Conservation (phyloP, 768 basidiomycete species). For the Leccinum incarnatum region DNA sequence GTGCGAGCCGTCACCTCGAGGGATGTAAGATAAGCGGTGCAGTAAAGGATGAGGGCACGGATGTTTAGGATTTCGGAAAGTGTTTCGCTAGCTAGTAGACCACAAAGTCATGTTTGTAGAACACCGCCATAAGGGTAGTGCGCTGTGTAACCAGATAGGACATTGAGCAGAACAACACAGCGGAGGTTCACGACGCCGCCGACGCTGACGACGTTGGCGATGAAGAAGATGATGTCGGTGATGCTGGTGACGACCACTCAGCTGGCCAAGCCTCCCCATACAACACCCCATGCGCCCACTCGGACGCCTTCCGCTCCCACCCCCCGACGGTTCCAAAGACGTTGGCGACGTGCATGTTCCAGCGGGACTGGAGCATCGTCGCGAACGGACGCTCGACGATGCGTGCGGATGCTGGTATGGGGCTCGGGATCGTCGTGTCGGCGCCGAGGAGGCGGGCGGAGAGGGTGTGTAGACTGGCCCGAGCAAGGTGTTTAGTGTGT, state of each 20-base stretch:
- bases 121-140: neutral
- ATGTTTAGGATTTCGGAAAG: neutral
- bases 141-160: neutral
- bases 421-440: conserved; percentile 45
- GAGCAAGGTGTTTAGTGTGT: neutral
- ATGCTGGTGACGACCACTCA: neutral
- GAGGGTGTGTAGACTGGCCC: conserved; percentile 41
- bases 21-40: neutral
- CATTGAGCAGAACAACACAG: neutral
- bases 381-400: conserved; percentile 47
- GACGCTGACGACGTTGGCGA: neutral
- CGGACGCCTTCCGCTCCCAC: conserved; percentile 46
- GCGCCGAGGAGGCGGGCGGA: conserved; percentile 51
- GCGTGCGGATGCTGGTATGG: conserved; percentile 53
- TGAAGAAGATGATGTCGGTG: neutral
- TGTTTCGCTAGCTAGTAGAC: neutral
- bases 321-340: conserved; percentile 42
- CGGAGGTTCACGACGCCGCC: neutral
- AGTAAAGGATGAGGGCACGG: neutral
- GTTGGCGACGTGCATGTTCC: conserved; percentile 32
- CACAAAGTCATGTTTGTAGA: neutral
- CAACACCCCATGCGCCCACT: conserved; percentile 46
- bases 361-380: conserved; percentile 42
- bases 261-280: conserved; percentile 35
- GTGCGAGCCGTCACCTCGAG: neutral